These are phyloP conservation scores for Penicillium sp. DNA, from an alignment of 2,329 filamentous ascomycete species.

Conservation along the genomic window DNA sequence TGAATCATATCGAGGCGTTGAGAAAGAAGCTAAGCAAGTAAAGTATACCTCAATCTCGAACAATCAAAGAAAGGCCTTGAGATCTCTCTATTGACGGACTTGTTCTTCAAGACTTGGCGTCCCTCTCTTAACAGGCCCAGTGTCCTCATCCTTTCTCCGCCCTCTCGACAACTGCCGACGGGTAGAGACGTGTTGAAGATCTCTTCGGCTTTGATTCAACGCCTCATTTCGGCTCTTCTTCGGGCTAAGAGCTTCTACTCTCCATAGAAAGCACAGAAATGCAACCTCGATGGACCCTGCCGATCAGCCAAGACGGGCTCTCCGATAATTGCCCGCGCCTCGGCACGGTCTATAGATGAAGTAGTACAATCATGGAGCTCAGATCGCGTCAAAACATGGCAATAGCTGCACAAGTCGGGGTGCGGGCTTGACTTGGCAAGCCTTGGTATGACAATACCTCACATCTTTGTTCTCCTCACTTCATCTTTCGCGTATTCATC, in stretches of 20 bases:
- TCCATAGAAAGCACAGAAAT: neutral
- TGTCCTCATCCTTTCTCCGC: neutral
- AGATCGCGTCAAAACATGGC: neutral
- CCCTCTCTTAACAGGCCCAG: neutral
- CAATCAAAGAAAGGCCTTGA: neutral
- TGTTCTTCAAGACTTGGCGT: neutral
- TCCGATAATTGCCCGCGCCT: conserved; percentile 17
- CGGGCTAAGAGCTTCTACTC: neutral
- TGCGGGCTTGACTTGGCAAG: neutral
- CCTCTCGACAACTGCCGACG: neutral
- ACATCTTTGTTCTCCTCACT: neutral
- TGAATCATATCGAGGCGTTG: neutral
- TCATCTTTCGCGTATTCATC: conserved; percentile 8
- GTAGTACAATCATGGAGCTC: neutral
- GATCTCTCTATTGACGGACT: neutral
- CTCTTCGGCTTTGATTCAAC: neutral
- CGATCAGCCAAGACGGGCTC: conserved; percentile 11
- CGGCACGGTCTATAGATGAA: neutral
- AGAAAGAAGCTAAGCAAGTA: neutral
- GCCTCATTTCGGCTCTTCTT: neutral
- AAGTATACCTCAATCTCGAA: neutral
- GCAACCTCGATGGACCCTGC: conserved; percentile 11
- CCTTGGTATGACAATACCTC: neutral
- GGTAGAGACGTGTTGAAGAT: neutral
- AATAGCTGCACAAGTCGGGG: neutral